Conservation (phyloP, 2,329 filamentous ascomycete species). For the Alternaria triticimaculans region DNA sequence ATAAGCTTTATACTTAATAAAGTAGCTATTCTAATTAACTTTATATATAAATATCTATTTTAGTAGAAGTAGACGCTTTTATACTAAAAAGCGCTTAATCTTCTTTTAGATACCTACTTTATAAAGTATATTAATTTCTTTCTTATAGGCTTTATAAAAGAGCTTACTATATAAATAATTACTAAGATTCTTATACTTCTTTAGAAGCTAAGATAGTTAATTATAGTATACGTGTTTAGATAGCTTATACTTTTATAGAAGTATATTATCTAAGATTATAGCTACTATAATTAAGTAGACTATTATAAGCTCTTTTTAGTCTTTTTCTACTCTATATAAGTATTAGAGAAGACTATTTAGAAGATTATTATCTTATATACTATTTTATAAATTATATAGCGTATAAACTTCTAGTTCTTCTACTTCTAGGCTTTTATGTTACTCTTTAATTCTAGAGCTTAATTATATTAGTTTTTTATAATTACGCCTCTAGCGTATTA, state of each 20-base stretch:
- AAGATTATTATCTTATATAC: background rate
- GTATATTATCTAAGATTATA: background rate
- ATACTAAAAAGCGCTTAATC: background rate
- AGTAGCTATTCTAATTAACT: too few relatives aligned
- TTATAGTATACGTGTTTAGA: background rate
- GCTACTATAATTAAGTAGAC: background rate
- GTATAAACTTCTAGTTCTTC: too few relatives aligned
- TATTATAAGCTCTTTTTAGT: background rate
- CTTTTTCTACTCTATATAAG: background rate
- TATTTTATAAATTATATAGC: background rate
- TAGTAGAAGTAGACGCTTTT: background rate
- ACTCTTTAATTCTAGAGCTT: background rate
- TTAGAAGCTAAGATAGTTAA: background rate
- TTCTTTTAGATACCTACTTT: background rate
- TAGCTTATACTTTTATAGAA: background rate
- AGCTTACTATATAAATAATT: too few relatives aligned
- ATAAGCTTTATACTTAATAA: too few relatives aligned
- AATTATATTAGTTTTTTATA: background rate
- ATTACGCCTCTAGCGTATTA: too few relatives aligned
- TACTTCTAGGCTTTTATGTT: background rate
- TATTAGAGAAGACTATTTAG: background rate
- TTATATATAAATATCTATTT: too few relatives aligned
- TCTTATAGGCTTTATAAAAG: background rate
- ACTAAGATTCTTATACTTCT: background rate
- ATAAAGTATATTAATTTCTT: background rate